Base-by-base conservation (phyloP, 345 rosid genomes). In the Populus alba region DNA sequence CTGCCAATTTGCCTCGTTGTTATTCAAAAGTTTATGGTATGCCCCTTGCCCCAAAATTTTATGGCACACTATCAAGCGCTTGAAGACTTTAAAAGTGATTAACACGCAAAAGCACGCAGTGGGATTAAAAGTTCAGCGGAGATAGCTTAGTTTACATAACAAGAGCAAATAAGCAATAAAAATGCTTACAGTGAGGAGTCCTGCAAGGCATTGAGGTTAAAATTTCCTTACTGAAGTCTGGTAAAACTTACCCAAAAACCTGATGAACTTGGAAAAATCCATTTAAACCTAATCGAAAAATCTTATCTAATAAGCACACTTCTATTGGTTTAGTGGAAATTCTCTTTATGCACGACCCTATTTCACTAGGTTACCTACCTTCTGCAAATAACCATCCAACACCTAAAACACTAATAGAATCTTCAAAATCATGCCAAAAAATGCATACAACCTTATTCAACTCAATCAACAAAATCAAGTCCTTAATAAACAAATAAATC, bases 11-110 rank as follows among this genome's bases (percentile, higher is more conserved):
- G n/a, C n/a, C 90, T 80, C 85, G 92, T 68, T 68, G 98, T 96
- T 77, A 94, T 92, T n/a, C n/a, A n/a, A 92, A 96, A 85, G 85
- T 96, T 96, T 27, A 96, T n/a, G 83, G 69, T 96, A n/a, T 96
- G 35, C 98, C 99, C 95, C n/a, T n/a, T 94, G 92, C 78, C 70
- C 82, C n/a, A n/a, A 88, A 74, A 85, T 74, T 77, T 68, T 66
- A 79, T n/a, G 53, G 71, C 79, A 72, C 62, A 29, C n/a, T 25
- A 49, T 72, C 68, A 78, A 69, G n/a, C 8, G 68, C 7, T 22
- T 22, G 29, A 73, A n/a, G 68, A 78, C 72, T 69, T 71, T 23
- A 17, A n/a, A n/a, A n/a, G 53, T 13, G 3, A 59, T 47, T 33
- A n/a, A n/a, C n/a, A n/a, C 22, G 65, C 66, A 7, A 68, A 49